Evolutionary conservation across 2,329 filamentous ascomycete genomes (phyloP).

Genomic region (Thermomyces lanuginosus): DNA sequence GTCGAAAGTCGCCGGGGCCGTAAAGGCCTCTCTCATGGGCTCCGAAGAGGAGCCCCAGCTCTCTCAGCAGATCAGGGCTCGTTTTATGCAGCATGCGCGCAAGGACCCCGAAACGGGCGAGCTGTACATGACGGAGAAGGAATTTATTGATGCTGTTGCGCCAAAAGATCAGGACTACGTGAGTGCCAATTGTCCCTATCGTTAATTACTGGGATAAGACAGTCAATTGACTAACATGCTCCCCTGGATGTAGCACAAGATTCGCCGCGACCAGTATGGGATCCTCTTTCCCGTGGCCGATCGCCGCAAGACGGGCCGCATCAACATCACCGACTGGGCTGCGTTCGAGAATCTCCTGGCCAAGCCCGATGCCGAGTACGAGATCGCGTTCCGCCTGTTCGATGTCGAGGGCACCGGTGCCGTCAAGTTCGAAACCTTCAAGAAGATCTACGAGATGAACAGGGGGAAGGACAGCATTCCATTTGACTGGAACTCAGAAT

Average conservation of each 20-base stretch:
- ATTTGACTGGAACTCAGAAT: slow-evolving; percentile 94
- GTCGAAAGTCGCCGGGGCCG: slow-evolving; percentile 45
- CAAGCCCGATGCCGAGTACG: slow-evolving; percentile 95
- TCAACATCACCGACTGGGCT: slow-evolving; percentile 73
- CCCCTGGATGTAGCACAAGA: slow-evolving; percentile 59
- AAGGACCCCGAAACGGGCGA: slow-evolving; percentile 64
- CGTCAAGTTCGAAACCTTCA: slow-evolving; percentile 82
- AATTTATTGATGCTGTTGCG: slow-evolving; percentile 83
- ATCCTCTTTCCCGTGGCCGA: slow-evolving; percentile 90
- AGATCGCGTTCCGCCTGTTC: slow-evolving; percentile 94
- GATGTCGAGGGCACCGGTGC: slow-evolving; percentile 68
- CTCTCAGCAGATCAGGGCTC: slow-evolving; percentile 56
- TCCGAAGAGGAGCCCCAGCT: slow-evolving; percentile 41
- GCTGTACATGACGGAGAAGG: slow-evolving; percentile 61
- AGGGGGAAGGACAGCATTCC: slow-evolving; percentile 72
- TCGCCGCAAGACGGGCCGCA: slow-evolving; percentile 52
- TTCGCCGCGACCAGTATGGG: slow-evolving; percentile 86
- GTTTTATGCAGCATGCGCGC: slow-evolving; percentile 60
- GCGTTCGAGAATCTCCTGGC: slow-evolving; percentile 85
- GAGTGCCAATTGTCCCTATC: slow-evolving; percentile 27
- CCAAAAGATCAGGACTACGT: slow-evolving; percentile 82
- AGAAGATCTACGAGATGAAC: slow-evolving; percentile 70
- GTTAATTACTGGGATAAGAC: slow-evolving; percentile 2
- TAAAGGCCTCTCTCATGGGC: slow-evolving; percentile 69
- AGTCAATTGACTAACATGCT: slow-evolving; percentile 10